Percentiles rank a stretch among this genome's conserved stretches.
Evolutionary conservation across 2,329 filamentous ascomycete species (phyloP).

Genomic region (Pestalotiopsis sp.): DNA sequence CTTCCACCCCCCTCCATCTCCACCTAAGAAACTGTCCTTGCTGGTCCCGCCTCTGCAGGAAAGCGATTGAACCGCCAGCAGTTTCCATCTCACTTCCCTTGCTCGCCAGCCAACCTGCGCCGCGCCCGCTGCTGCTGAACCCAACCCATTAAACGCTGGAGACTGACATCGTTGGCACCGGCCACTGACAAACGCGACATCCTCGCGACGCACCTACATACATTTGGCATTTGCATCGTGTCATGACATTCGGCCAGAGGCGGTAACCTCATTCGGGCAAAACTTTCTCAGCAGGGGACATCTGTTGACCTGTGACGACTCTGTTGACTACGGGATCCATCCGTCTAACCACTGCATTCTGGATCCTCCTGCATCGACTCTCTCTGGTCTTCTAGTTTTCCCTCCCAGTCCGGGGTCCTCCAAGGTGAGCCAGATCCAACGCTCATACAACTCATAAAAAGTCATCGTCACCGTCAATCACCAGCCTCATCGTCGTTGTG

Average conservation of each 20-base stretch:
- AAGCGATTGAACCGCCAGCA: not conserved
- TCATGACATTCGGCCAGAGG: conserved; percentile 4
- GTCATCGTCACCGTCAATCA: not conserved
- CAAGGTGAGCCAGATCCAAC: conserved; percentile 15
- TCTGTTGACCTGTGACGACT: not conserved
- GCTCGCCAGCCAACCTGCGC: too few species aligned
- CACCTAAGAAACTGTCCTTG: too few species aligned
- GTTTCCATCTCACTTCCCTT: not conserved
- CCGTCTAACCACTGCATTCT: not conserved
- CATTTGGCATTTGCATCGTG: not conserved
- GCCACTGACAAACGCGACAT: not conserved
- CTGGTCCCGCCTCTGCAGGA: not conserved
- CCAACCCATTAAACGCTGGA: not conserved
- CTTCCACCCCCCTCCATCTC: too few species aligned
- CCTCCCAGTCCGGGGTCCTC: not conserved
- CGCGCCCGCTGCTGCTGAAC: not conserved
- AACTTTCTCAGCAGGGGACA: conserved; percentile 5
- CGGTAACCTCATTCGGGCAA: conserved; percentile 12
- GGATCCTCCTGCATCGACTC: not conserved
- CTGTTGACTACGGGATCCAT: not conserved
- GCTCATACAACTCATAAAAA: conserved; percentile 12
- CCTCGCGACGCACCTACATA: not conserved
- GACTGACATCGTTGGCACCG: not conserved
- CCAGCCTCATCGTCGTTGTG: not conserved
- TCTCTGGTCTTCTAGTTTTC: not conserved